Evolutionary conservation across 768 basidiomycete species (phyloP).

Genomic region (Leccinum broughii): DNA sequence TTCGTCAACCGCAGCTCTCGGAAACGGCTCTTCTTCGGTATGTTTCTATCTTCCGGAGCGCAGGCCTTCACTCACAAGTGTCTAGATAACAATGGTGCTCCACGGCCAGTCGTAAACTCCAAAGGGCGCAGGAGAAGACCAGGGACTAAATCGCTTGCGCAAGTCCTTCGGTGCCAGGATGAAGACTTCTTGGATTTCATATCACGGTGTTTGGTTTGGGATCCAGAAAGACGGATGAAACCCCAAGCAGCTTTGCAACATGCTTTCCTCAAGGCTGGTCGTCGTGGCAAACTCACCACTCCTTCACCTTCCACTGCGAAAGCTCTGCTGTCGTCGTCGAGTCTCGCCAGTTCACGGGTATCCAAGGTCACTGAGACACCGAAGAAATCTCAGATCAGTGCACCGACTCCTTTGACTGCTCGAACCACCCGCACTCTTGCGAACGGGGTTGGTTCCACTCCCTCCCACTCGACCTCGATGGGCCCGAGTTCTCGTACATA

Average conservation of each 20-base stretch:
- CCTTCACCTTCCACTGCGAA: constrained; percentile 49
- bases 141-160: constrained; percentile 84
- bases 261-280: constrained; percentile 77
- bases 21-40: constrained; percentile 95
- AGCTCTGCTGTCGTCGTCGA: constrained; percentile 58
- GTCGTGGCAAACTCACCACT: constrained; percentile 49
- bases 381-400: constrained; percentile 88
- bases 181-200: constrained; percentile 97
- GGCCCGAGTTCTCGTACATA: constrained; percentile 66
- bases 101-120: constrained; percentile 92
- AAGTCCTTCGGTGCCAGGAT: constrained; percentile 90
- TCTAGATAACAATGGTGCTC: constrained; percentile 88
- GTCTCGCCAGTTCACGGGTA: constrained; percentile 47
- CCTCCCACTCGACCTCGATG: constrained; percentile 56
- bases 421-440: constrained; percentile 59
- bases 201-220: constrained; percentile 96
- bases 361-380: constrained; percentile 69
- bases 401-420: constrained; percentile 84
- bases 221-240: constrained; percentile 94
- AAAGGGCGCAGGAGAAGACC: constrained; percentile 93
- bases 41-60: constrained; percentile 20
- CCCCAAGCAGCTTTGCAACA: constrained; percentile 91
- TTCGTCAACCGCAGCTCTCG: constrained; percentile 92
- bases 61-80: constrained; percentile 7
- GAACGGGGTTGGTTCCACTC: constrained; percentile 57